Conservation (phyloP, 148 eudicot species). For the Linanthus parryae region DNA sequence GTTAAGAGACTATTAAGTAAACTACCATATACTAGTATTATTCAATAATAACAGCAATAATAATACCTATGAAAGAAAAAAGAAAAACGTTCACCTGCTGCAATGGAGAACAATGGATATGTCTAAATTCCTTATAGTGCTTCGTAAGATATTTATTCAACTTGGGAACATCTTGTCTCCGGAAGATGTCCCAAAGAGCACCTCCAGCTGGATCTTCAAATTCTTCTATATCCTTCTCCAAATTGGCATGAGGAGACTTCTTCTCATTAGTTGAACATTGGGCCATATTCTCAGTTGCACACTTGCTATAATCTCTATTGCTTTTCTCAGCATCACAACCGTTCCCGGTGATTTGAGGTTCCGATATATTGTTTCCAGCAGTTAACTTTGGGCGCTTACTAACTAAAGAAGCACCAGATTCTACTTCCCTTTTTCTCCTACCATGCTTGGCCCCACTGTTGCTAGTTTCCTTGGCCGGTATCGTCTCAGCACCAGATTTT, state of each 20-base stretch:
- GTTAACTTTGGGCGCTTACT: neutral
- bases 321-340: too few relatives aligned
- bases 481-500: too few relatives aligned
- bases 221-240: slow-evolving; percentile 18
- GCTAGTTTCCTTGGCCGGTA: neutral
- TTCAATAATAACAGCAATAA: too few relatives aligned
- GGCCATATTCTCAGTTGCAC: too few relatives aligned
- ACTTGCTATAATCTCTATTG: too few relatives aligned
- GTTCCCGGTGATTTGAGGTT: too few relatives aligned
- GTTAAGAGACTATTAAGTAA: too few relatives aligned
- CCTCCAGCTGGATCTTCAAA: slow-evolving; percentile 22
- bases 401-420: too few relatives aligned
- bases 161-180: slow-evolving; percentile 41
- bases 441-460: neutral
- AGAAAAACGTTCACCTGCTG: slow-evolving; percentile 21
- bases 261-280: slow-evolving; percentile 1
- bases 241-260: neutral
- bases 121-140: slow-evolving; percentile 46
- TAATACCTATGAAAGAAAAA: too few relatives aligned
- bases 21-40: too few relatives aligned
- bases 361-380: neutral
- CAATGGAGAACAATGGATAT: slow-evolving; percentile 27
- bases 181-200: slow-evolving; percentile 52
- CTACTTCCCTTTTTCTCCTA: neutral
- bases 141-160: slow-evolving; percentile 34